Base-by-base conservation (phyloP, 2,329 filamentous ascomycete species). In the Exophiala mesophila region DNA sequence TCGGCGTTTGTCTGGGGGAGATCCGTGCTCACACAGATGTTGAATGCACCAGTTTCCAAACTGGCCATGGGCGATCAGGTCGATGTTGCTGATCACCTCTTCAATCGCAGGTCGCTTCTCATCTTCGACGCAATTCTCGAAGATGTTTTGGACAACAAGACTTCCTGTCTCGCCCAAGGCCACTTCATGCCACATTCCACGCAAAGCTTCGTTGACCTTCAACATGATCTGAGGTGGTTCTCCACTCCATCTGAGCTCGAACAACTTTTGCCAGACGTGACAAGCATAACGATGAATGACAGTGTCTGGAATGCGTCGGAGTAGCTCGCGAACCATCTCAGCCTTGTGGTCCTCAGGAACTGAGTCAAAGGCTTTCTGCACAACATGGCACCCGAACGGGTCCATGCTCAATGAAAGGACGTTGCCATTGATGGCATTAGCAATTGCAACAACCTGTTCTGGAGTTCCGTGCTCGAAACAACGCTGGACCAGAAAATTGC, bases 31-130 rank as follows among this genome's bases (percentile, higher is more conserved):
- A 66, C 92, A 98, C 57, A 98, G 88, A 67, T 98, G 92, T 68
- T 98, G 92, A 58, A 98, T 97, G 70, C 92, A 98, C 92, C 92
- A 98, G 64, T 98, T 98, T 42, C 92, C 92, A 61, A 98, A 98
- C 63, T 98, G 92, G 18, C 92, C 92, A 63, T 96, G 90, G 45
- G 92, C 86, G 59, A 98, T 88, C 49, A 95, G 85, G 66, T 98
- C 88, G 57, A 98, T 95, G 62, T 92, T 96, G 47, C 78, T 79
- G 43, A 98, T 78, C 28, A 98, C 92, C 65, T 98, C 92, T 63
- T 95, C 89, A 60, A 98, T 94, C 60, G 92, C 96, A 33, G 89
- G 89, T 47, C 94, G 88, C 81, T 98, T 98, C 69, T 98, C 92
- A 59, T 97, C 90, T 60, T 98, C 94, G 20, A 97, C 77, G 59